These are phyloP conservation scores for Fusarium drepaniforme DNA, from an alignment of 2,329 filamentous ascomycete genomes.

Conservation along the genomic window DNA sequence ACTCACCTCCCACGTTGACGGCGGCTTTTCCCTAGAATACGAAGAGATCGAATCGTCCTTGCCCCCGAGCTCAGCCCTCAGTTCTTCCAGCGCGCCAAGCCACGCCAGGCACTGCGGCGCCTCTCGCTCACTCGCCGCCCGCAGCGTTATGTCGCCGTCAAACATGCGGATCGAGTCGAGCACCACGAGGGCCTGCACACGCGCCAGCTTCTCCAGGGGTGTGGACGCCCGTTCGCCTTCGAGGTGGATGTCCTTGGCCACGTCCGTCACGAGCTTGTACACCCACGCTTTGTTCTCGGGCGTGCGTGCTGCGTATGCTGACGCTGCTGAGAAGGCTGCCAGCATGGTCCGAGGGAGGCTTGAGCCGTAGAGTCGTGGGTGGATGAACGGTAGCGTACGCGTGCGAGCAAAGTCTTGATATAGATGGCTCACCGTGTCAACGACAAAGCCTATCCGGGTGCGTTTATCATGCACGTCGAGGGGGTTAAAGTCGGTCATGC, in stretches of 20 bases:
- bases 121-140: constrained; percentile 57
- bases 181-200: constrained; percentile 57
- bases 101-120: constrained; percentile 51
- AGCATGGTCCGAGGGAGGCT: constrained; percentile 55
- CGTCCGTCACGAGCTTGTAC: constrained; percentile 54
- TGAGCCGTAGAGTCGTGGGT: constrained; percentile 56
- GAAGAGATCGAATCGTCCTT: constrained; percentile 34
- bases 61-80: constrained; percentile 51
- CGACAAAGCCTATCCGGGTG: constrained; percentile 51
- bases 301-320: constrained; percentile 54
- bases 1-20: constrained; percentile 57
- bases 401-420: constrained; percentile 51
- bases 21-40: constrained; percentile 48
- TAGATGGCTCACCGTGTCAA: constrained; percentile 48
- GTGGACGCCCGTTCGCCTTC: constrained; percentile 49
- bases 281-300: constrained; percentile 54
- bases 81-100: constrained; percentile 49
- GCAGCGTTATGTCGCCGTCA: constrained; percentile 56
- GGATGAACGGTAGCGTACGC: constrained; percentile 56
- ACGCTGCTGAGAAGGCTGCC: constrained; percentile 54
- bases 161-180: constrained; percentile 58
- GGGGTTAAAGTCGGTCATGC: constrained; percentile 45
- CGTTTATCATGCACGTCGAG: constrained; percentile 52
- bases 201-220: constrained; percentile 55
- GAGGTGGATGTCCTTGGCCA: constrained; percentile 51